Base-by-base conservation (phyloP, 139 green algal genomes). In the Desmodesmus armatus region DNA sequence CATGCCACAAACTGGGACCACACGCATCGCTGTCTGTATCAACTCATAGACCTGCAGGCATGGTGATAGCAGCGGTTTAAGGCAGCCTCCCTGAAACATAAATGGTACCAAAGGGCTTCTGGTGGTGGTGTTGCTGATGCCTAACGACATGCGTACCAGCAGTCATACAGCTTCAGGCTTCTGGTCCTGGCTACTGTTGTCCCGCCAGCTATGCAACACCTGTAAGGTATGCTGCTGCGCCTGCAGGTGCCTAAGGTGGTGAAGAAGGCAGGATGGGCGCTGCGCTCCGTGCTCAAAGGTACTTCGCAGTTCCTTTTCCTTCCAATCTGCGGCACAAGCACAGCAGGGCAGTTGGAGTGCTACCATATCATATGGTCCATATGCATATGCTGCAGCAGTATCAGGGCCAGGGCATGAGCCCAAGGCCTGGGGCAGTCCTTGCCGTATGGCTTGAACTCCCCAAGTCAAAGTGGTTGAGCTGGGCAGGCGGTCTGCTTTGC, bases 221-320 rank as follows among this genome's bases (percentile, higher is more conserved):
- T 13, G 63, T 21, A 19, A 9, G 23, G 17, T 21, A 21, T 9
- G 27, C 63, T 40, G 63, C 63, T 40, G 63, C 63, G n/a, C 23
- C 63, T 41, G 27, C 13, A n/a, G n/a, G n/a, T n/a, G n/a, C n/a
- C n/a, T n/a, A 76, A 71, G 44, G 39, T 63, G 23, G 67, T 74
- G 29, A 83, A 83, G 60, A 80, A 85, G 31, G 90, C 91, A 55
- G 85, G 87, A 0, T 94, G 90, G 88, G 93, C 93, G 0, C 84
- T 96, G 25, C 89, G 93, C 39, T 95, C 91, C 11, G 93, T 96
- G 9, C 86, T 96, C 0, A 96, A 95, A 89, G 93, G 92, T 95
- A 40, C 2, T 49, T 77, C n/a, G n/a, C n/a, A n/a, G 3, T 29
- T 17, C 62, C 9, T 6, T 76, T 33, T 44, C n/a, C 53, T 17